Evolutionary conservation across 2,329 filamentous ascomycete species (phyloP), one percentile per base, ranked within the genome.

Genomic region (Drechslera avenae): DNA sequence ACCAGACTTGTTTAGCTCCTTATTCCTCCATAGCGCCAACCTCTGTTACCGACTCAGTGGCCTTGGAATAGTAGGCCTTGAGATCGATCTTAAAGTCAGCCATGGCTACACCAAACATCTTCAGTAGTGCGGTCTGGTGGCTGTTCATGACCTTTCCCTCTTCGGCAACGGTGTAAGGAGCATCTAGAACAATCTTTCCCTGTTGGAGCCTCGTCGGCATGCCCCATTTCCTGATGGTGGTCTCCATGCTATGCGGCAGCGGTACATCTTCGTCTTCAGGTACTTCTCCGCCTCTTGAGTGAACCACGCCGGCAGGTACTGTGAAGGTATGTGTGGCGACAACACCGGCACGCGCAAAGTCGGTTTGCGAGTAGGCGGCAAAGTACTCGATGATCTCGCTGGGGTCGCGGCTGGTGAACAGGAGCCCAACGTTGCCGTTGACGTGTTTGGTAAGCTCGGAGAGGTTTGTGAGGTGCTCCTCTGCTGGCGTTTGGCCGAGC

Each of bases 341-440:
- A 56, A 86, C 86, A 60, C 94, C 94, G 52, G 93, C 91, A 72
- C 94, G 88, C 57, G 94, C 94, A 71, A 91, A 99, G 79, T 97
- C 94, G 66, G 88, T 86, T 63, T 90, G 87, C 13, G 83, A 76
- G 70, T 91, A 88, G 56, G 77, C 78, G 53, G 81, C 78, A 73
- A 99, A 92, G 80, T 91, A 92, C 43, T 83, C 76, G 54, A 84
- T 77, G 55, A 97, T 82, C 44, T 86, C 80, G 34, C 79, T 73
- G 19, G 87, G 86, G 26, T 83, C 76, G 64, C 91, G 88, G 77
- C 90, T 89, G 58, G 91, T 96, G 80, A 96, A 93, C 62, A 99
- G 82, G 32, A 99, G 84, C 50, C 94, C 94, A 52, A 97, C 90
- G 66, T 89, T 88, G 68, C 94, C 94, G 62, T 81, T 77, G 43